Base-by-base conservation (phyloP, 768 basidiomycete genomes). In the Artomyces pyxidatus region DNA sequence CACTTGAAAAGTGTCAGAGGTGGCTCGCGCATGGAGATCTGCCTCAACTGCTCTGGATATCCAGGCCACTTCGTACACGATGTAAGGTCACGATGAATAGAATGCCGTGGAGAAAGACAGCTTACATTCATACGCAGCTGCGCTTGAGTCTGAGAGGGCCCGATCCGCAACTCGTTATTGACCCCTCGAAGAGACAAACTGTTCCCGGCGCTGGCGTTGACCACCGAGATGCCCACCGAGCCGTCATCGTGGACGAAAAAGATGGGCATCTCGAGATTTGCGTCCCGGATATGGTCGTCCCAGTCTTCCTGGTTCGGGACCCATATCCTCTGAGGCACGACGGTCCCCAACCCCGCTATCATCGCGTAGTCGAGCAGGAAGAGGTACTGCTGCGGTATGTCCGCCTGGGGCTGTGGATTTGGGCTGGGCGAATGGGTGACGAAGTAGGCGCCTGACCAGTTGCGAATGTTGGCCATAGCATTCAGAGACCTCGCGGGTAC, bases 41-140 rank as follows among this genome's bases (percentile, higher is more conserved):
- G 41, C 19, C 42, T 47, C 25, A 52, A 30, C 23, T 48, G 46
- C 2, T 30, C 28, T 0, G 7, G 3, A 45, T 55, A 55, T 17
- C 51, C 51, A 1, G 51, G 51, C 54, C 54, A 55, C 54, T 55
- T 10, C 3, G n/a, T 6, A 26, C 4, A 37, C 16, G 14, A 11
- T 30, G n/a, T 19, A 7, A n/a, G 43, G 23, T 54, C 46, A 29
- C 16, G 39, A 37, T 7, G 25, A 35, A 23, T 4, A 37, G 35
- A 25, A 39, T 4, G 19, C 42, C 22, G 16, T 9, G 4, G 5
- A 19, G 17, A 14, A 12, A 4, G n/a, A 37, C 21, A 6, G 37
- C 51, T 4, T 28, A 55, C 54, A 10, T 37, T 14, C 14, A 53
- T 48, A 22, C 42, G 47, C 25, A 55, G 32, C 41, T n/a, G n/a